phyloP scores from a whole-genome alignment of 345 rosid genomes.

The Gossypium raimondii region DNA sequence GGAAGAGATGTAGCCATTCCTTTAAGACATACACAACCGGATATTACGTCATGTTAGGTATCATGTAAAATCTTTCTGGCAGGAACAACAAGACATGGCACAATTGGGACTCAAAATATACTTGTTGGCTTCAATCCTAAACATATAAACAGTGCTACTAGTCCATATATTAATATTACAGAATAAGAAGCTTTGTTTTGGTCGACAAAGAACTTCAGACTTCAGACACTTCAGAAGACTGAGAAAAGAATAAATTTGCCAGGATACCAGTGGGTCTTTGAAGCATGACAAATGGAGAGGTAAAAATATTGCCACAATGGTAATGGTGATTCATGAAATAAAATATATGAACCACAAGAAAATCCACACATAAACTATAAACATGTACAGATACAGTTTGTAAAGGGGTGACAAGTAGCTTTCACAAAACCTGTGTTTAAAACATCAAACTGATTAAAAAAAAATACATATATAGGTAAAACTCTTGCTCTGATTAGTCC shows the following conservation, averaged over 20 bases:
- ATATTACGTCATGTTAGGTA: neutral
- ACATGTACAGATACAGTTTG: slow-evolving; percentile 57
- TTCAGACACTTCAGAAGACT: neutral
- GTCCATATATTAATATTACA: neutral
- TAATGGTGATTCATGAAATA: slow-evolving; percentile 18
- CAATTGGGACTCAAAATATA: neutral
- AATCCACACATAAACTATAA: slow-evolving; percentile 21
- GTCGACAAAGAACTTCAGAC: neutral
- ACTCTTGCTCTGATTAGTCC: slow-evolving; percentile 26
- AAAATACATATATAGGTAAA: slow-evolving; percentile 29
- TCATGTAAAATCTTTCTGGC: neutral
- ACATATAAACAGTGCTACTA: neutral
- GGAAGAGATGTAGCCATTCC: neutral
- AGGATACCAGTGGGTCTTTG: neutral
- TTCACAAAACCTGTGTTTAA: slow-evolving; percentile 38
- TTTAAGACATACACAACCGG: neutral
- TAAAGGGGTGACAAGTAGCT: slow-evolving; percentile 30
- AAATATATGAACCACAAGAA: slow-evolving; percentile 17
- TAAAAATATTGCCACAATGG: neutral
- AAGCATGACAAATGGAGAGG: neutral
- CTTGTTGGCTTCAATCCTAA: slow-evolving; percentile 9
- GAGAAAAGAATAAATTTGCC: neutral
- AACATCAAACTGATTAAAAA: slow-evolving; percentile 36
- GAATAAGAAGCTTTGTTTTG: neutral
- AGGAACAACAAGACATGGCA: neutral